Percentiles rank a stretch among this genome's conserved stretches.
Evolutionary conservation across 2,329 filamentous ascomycete species (phyloP).

Genomic region (Colletotrichum neosansevieriae): DNA sequence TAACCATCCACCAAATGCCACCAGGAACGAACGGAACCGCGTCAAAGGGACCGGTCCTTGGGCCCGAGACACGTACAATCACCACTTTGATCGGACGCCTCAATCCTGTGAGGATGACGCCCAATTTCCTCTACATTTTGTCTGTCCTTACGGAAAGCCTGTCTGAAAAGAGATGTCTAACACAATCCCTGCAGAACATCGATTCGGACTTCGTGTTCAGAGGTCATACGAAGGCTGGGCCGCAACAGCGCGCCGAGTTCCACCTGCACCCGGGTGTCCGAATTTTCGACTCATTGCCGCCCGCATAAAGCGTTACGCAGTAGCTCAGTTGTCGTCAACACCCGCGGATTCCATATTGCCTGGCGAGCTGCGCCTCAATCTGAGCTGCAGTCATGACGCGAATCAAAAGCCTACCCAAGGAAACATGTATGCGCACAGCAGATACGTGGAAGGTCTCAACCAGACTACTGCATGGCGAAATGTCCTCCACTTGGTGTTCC

Average conservation of each 20-base stretch:
- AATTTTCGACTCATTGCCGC: slow-evolving; percentile 24
- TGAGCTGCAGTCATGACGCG: slow-evolving; percentile 31
- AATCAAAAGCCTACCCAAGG: slow-evolving; percentile 14
- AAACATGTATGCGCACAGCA: slow-evolving; percentile 8
- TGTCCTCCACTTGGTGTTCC: slow-evolving; percentile 12
- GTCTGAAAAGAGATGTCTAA: slow-evolving; percentile 14
- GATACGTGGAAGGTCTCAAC: slow-evolving; percentile 5
- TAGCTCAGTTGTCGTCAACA: slow-evolving; percentile 19
- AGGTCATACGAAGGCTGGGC: slow-evolving; percentile 38
- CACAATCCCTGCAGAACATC: slow-evolving; percentile 24
- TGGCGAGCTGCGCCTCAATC: slow-evolving; percentile 33
- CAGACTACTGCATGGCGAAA: neutral
- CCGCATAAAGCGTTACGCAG: slow-evolving; percentile 20
- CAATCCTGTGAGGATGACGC: slow-evolving; percentile 27
- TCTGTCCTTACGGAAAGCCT: neutral
- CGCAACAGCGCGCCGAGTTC: slow-evolving; percentile 23
- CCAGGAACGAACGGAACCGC: slow-evolving; percentile 9
- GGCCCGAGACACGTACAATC: slow-evolving; percentile 19
- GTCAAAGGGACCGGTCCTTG: slow-evolving; percentile 21
- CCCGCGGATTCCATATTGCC: slow-evolving; percentile 32
- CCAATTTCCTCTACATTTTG: slow-evolving; percentile 20
- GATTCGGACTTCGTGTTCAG: slow-evolving; percentile 33
- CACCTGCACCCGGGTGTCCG: slow-evolving; percentile 34
- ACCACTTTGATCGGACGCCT: slow-evolving; percentile 8
- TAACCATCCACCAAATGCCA: slow-evolving; percentile 6